Percentiles rank a stretch among this genome's conserved stretches.
Conservation (phyloP, 305 asterid genomes). For the Rubia occidens region DNA sequence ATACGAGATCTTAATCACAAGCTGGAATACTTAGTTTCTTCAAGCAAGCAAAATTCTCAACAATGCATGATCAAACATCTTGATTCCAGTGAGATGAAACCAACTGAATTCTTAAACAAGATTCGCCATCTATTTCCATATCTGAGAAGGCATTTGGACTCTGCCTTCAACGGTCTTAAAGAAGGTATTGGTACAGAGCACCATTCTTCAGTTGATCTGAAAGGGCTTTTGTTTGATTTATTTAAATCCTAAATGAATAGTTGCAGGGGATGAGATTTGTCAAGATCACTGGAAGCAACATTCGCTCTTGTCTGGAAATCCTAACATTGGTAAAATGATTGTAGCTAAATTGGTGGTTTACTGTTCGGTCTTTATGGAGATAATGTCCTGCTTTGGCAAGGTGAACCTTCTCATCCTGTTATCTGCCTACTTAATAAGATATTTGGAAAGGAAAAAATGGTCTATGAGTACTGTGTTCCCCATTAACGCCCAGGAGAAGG, state of each 20-base stretch:
- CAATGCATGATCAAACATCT: conserved; percentile 32
- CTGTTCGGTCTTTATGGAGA: conserved; percentile 48
- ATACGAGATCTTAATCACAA: conserved; percentile 68
- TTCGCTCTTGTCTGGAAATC: conserved; percentile 52
- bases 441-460: neutral
- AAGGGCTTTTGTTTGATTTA: conserved; percentile 12
- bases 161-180: conserved; percentile 41
- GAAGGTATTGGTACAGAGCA: conserved; percentile 39
- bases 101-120: conserved; percentile 38
- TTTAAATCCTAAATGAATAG: conserved; percentile 25
- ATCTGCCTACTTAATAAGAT: neutral
- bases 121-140: conserved; percentile 46
- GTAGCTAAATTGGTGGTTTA: conserved; percentile 40
- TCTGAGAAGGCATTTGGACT: conserved; percentile 52
- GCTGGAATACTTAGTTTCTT: conserved; percentile 47
- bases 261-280: conserved; percentile 56
- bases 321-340: conserved; percentile 35
- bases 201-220: conserved; percentile 16
- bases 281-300: conserved; percentile 70
- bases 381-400: conserved; percentile 76
- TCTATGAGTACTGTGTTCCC: neutral
- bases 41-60: conserved; percentile 39
- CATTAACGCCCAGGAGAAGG: neutral
- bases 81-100: conserved; percentile 37
- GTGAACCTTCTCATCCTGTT: conserved; percentile 28